Evolutionary conservation across 1,139 yeast genomes (phyloP).

Genomic region (Nakaseomyces uthaithaninus): DNA sequence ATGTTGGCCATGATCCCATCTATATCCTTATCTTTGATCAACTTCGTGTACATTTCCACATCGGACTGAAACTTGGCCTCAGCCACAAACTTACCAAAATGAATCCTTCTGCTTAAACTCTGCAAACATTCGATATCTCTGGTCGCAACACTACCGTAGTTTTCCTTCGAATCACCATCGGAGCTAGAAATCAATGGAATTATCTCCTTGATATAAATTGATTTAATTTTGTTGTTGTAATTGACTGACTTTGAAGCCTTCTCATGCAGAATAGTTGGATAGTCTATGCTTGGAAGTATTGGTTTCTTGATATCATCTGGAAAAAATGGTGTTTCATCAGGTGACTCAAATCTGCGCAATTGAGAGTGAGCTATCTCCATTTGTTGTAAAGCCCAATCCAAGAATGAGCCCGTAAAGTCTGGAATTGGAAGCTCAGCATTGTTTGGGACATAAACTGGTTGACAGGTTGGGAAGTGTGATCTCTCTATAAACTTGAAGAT

Average conservation of each 20-base stretch:
- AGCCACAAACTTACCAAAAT: slow-evolving; percentile 95
- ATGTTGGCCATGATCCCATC: slow-evolving; percentile 72
- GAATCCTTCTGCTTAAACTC: slow-evolving; percentile 86
- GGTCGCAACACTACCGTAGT: slow-evolving; percentile 77
- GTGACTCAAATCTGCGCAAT: slow-evolving; percentile 84
- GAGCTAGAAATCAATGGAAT: slow-evolving; percentile 66
- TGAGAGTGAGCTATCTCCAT: slow-evolving; percentile 75
- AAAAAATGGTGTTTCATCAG: slow-evolving; percentile 91
- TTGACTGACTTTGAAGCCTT: slow-evolving; percentile 61
- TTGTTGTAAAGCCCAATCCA: slow-evolving; percentile 78
- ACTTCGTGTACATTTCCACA: slow-evolving; percentile 49
- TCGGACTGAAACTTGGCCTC: slow-evolving; percentile 81
- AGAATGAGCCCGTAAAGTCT: slow-evolving; percentile 67
- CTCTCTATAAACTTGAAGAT: slow-evolving; percentile 88
- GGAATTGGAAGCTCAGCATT: slow-evolving; percentile 48
- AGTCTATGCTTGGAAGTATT: slow-evolving; percentile 68
- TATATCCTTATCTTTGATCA: slow-evolving; percentile 59
- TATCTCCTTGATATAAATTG: slow-evolving; percentile 58
- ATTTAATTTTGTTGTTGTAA: slow-evolving; percentile 61
- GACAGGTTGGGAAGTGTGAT: slow-evolving; percentile 74
- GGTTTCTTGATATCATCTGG: slow-evolving; percentile 59
- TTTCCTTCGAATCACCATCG: slow-evolving; percentile 72
- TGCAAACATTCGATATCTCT: slow-evolving; percentile 84
- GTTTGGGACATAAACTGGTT: slow-evolving; percentile 59
- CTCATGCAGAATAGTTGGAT: slow-evolving; percentile 69